These are phyloP conservation scores for Fusarium circinatum DNA, from an alignment of 2,329 filamentous ascomycete genomes.

Conservation along the genomic window DNA sequence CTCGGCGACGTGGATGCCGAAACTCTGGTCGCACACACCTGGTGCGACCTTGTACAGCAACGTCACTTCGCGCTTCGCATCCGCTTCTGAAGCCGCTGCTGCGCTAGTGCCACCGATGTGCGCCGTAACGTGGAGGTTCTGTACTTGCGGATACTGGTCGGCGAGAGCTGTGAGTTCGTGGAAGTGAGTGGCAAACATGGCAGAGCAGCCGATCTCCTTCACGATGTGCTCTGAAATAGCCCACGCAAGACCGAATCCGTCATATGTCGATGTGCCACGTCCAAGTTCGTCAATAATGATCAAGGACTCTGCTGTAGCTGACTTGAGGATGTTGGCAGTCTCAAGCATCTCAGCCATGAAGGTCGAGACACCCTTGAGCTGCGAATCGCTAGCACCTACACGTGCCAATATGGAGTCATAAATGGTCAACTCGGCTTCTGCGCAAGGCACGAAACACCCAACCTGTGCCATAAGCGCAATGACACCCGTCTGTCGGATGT, in stretches of 20 bases:
- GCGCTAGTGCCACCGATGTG: constrained; percentile 75
- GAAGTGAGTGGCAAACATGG: constrained; percentile 97
- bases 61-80: constrained; percentile 82
- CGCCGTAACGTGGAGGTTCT: constrained; percentile 94
- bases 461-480: constrained; percentile 98
- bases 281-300: constrained; percentile 99
- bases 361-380: constrained; percentile 96
- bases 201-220: constrained; percentile 92
- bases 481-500: constrained; percentile 96
- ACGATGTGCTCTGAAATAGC: constrained; percentile 98
- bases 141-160: constrained; percentile 86
- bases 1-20: constrained; percentile 98
- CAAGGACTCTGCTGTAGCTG: constrained; percentile 90
- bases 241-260: constrained; percentile 99
- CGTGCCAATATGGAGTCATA: constrained; percentile 97
- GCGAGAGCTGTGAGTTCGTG: constrained; percentile 94
- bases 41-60: constrained; percentile 96
- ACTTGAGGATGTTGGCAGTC: constrained; percentile 98
- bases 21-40: constrained; percentile 95
- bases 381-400: constrained; percentile 94
- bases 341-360: constrained; percentile 99
- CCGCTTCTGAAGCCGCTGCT: constrained; percentile 46
- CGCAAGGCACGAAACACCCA: constrained; percentile 94
- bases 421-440: constrained; percentile 89
- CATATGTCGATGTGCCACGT: constrained; percentile 96